These are phyloP conservation scores for Emericellopsis cladophorae DNA, from an alignment of 2,329 filamentous ascomycete species.

Conservation along the genomic window DNA sequence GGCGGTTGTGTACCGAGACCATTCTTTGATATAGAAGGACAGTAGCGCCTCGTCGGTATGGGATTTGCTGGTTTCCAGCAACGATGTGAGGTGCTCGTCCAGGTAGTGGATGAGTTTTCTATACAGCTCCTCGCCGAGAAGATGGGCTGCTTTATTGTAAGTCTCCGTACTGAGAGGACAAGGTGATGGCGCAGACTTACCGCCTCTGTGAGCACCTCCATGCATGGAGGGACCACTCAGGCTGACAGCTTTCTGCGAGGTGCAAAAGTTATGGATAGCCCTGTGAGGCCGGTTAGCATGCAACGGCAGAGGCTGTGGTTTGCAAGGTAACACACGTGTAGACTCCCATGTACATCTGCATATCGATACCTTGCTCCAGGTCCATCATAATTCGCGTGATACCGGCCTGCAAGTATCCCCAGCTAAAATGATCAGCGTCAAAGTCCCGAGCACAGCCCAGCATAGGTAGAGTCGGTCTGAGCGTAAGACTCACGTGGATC, in stretches of 20 bases:
- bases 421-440: slow-evolving; percentile 38
- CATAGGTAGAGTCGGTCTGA: not conserved
- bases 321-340: slow-evolving; percentile 54
- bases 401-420: slow-evolving; percentile 78
- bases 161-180: not conserved
- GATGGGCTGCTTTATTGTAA: slow-evolving; percentile 51
- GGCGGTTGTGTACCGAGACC: slow-evolving; percentile 88
- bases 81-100: slow-evolving; percentile 57
- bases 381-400: slow-evolving; percentile 91
- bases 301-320: not conserved
- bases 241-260: slow-evolving; percentile 85
- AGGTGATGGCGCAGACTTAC: slow-evolving; percentile 25
- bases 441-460: not conserved
- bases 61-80: slow-evolving; percentile 59
- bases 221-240: slow-evolving; percentile 26
- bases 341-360: slow-evolving; percentile 94
- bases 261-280: slow-evolving; percentile 98
- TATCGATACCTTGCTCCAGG: slow-evolving; percentile 83
- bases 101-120: slow-evolving; percentile 83
- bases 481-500: slow-evolving; percentile 27
- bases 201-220: slow-evolving; percentile 41
- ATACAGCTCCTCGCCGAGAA: slow-evolving; percentile 93
- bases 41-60: slow-evolving; percentile 86
- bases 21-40: slow-evolving; percentile 90
- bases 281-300: slow-evolving; percentile 22